Evolutionary conservation across 495 filamentous ascomycete species (phyloP).

Genomic region (Pseudomonodictys pantanalensis): DNA sequence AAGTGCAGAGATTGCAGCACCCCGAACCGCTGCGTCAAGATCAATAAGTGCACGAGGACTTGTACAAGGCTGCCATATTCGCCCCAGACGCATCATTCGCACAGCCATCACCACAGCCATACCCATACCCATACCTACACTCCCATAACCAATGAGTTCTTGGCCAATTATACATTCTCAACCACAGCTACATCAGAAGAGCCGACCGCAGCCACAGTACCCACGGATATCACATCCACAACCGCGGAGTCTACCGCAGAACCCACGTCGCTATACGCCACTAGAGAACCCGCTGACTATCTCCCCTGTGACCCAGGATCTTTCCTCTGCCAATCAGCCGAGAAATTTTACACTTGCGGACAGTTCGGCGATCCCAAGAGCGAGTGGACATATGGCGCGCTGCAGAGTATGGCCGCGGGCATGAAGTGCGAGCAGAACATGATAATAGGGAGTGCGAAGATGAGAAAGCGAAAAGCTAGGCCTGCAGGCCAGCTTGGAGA

Average conservation of each 20-base stretch:
- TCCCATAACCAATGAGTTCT: not conserved
- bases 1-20: constrained; percentile 11
- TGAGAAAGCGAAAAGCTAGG: not conserved
- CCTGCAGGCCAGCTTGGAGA: not conserved
- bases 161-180: not conserved
- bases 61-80: not conserved
- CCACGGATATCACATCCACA: not conserved
- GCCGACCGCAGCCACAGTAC: too few relatives aligned
- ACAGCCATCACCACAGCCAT: not conserved
- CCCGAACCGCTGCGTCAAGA: constrained; percentile 17
- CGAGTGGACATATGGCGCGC: constrained; percentile 28
- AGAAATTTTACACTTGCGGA: constrained; percentile 35
- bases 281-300: constrained; percentile 21
- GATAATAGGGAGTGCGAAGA: not conserved
- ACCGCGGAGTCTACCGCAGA: too few relatives aligned
- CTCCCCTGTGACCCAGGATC: constrained; percentile 39
- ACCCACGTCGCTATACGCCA: constrained; percentile 29
- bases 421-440: constrained; percentile 35
- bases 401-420: constrained; percentile 31
- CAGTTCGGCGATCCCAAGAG: constrained; percentile 12
- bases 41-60: constrained; percentile 17
- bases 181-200: constrained; percentile 8
- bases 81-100: not conserved
- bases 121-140: not conserved
- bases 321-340: constrained; percentile 37